phyloP scores from a whole-genome alignment of 768 basidiomycete species.

The Pleurotus eryngii region DNA sequence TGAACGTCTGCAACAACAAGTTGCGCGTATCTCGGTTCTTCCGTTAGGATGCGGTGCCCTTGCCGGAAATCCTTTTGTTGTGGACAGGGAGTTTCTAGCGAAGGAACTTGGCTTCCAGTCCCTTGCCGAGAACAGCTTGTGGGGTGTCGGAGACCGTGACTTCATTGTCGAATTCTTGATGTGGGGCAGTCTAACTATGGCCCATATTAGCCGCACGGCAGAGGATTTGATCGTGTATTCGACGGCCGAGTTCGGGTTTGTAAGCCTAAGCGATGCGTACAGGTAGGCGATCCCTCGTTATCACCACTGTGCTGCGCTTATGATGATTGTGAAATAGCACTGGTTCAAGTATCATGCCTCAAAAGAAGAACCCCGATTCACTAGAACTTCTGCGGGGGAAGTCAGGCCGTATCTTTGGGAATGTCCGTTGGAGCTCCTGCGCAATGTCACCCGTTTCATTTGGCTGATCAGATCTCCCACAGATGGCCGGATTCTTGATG shows the following conservation, averaged over 20 bases:
- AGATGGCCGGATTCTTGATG: slow-evolving; percentile 99
- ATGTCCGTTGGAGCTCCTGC: slow-evolving; percentile 39
- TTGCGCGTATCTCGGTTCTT: slow-evolving; percentile 88
- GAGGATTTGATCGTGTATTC: slow-evolving; percentile 98
- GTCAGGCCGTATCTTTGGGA: slow-evolving; percentile 90
- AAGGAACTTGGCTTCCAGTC: slow-evolving; percentile 85
- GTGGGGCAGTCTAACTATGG: slow-evolving; percentile 92
- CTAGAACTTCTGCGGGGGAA: slow-evolving; percentile 94
- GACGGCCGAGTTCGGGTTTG: slow-evolving; percentile 95
- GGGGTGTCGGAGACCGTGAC: slow-evolving; percentile 95
- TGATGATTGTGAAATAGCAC: slow-evolving; percentile 51
- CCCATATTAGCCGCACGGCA: slow-evolving; percentile 90
- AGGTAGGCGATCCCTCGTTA: slow-evolving; percentile 51
- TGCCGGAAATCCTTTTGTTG: slow-evolving; percentile 93
- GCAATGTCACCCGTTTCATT: neutral
- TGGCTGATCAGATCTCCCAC: slow-evolving; percentile 18
- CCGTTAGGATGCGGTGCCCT: slow-evolving; percentile 94
- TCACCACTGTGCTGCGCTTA: neutral
- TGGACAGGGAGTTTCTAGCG: slow-evolving; percentile 91
- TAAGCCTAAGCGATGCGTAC: slow-evolving; percentile 96
- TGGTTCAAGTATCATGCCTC: slow-evolving; percentile 99
- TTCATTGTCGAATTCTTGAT: slow-evolving; percentile 97
- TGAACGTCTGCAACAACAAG: slow-evolving; percentile 75
- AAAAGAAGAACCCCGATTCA: slow-evolving; percentile 99
- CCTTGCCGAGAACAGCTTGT: slow-evolving; percentile 93